phyloP scores from a whole-genome alignment of 768 basidiomycete genomes.

The Porpolomopsis calyptriformis region DNA sequence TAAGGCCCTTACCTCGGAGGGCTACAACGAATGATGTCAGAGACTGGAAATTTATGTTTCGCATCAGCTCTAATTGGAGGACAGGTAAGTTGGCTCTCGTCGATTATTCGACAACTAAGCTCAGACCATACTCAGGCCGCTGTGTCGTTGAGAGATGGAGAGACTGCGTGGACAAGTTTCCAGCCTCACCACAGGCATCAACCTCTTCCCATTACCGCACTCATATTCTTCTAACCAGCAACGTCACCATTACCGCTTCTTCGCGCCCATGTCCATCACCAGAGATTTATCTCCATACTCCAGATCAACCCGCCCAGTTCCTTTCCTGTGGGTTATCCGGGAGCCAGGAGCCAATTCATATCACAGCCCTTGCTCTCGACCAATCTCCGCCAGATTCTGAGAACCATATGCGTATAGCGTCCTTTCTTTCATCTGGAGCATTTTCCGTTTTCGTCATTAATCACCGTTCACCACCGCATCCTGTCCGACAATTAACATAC shows the following conservation, averaged over 20 bases:
- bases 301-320: slow-evolving; percentile 24
- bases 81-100: slow-evolving; percentile 40
- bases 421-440: slow-evolving; percentile 60
- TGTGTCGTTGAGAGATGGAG: slow-evolving; percentile 39
- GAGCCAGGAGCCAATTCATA: slow-evolving; percentile 22
- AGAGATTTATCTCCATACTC: slow-evolving; percentile 27
- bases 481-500: slow-evolving; percentile 38
- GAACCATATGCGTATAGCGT: slow-evolving; percentile 35
- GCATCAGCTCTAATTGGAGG: slow-evolving; percentile 75
- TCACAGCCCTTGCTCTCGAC: slow-evolving; percentile 64
- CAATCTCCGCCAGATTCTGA: slow-evolving; percentile 50
- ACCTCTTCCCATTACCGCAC: slow-evolving; percentile 13
- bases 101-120: background rate
- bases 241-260: slow-evolving; percentile 48
- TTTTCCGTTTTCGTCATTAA: slow-evolving; percentile 50
- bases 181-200: background rate
- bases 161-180: slow-evolving; percentile 5
- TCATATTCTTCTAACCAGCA: slow-evolving; percentile 50
- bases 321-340: slow-evolving; percentile 34
- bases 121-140: slow-evolving; percentile 37
- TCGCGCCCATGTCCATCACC: slow-evolving; percentile 27
- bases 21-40: slow-evolving; percentile 29
- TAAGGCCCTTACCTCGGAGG: slow-evolving; percentile 49
- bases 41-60: slow-evolving; percentile 84
- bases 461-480: slow-evolving; percentile 31